Percentiles rank a stretch among this genome's conserved stretches.
Conservation (phyloP, 768 basidiomycete genomes). For the Xerocomellus amylosporus region DNA sequence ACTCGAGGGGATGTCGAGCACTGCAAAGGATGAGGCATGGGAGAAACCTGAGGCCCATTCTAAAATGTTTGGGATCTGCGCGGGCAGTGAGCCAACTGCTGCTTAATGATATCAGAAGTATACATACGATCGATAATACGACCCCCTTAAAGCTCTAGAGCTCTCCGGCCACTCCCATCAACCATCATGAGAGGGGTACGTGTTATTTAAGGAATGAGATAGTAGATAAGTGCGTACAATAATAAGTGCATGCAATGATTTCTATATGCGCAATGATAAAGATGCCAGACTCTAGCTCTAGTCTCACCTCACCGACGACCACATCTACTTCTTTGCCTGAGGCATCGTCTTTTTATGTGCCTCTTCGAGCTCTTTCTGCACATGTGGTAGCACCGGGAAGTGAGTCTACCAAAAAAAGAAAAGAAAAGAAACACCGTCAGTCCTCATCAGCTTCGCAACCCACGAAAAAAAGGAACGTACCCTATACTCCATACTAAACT, state of each 20-base stretch:
- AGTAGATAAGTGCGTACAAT: slow-evolving; percentile 13
- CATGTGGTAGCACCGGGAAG: slow-evolving; percentile 75
- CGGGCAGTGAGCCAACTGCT: no score
- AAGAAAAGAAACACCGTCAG: background rate
- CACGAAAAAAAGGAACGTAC: slow-evolving; percentile 33
- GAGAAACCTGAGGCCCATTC: no score
- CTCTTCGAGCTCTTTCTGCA: slow-evolving; percentile 88
- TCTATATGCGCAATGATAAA: slow-evolving; percentile 19
- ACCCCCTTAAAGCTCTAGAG: no score
- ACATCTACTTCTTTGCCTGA: slow-evolving; percentile 65
- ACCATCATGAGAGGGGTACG: background rate
- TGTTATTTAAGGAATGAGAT: slow-evolving; percentile 4
- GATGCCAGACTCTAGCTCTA: background rate
- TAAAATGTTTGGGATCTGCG: no score
- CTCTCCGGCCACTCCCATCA: background rate
- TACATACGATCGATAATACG: no score
- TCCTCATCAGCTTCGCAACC: background rate
- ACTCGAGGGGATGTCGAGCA: no score
- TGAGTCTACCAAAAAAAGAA: slow-evolving; percentile 53
- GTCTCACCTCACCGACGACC: background rate
- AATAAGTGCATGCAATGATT: slow-evolving; percentile 13
- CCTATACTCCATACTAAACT: slow-evolving; percentile 81
- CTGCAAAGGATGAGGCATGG: no score
- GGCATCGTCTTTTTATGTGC: slow-evolving; percentile 78
- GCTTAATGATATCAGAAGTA: no score